Percentiles rank a stretch among this genome's conserved stretches.
phyloP scores from a whole-genome alignment of 129 eudicot species.

The Ambrosia artemisiifolia region DNA sequence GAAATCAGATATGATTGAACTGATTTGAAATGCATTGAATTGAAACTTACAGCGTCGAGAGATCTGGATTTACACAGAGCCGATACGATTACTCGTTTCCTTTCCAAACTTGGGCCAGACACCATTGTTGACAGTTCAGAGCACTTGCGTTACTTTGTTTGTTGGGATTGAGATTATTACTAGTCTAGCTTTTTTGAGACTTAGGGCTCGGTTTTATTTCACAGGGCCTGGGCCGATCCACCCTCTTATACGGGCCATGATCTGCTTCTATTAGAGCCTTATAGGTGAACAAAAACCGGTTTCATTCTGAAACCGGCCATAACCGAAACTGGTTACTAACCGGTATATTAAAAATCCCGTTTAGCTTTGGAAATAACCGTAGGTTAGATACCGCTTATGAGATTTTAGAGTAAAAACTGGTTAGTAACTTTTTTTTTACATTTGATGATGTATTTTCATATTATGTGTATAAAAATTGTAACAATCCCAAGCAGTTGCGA shows the following conservation, averaged over 20 bases:
- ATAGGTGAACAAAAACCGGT: no score
- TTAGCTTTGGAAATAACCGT: no score
- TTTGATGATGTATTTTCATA: no score
- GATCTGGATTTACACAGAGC: conserved; percentile 64
- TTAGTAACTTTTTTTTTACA: no score
- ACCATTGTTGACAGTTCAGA: conserved; percentile 33
- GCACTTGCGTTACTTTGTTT: conserved; percentile 7
- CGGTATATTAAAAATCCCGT: no score
- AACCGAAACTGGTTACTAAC: no score
- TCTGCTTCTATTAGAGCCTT: no score
- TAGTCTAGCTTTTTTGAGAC: not conserved
- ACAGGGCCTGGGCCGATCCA: conserved; percentile 14
- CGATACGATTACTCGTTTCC: conserved; percentile 46
- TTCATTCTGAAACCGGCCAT: no score
- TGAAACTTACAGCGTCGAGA: conserved; percentile 56
- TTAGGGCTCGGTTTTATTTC: conserved; percentile 22
- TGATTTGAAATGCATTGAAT: not conserved
- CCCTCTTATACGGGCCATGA: not conserved
- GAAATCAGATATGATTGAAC: not conserved
- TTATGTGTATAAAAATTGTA: no score
- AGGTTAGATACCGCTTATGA: no score
- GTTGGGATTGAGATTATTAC: not conserved
- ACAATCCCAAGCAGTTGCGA: no score
- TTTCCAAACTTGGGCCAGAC: conserved; percentile 20
- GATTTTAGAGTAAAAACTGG: no score